These are phyloP conservation scores for Delphinella strobiligena DNA, from an alignment of 2,329 filamentous ascomycete genomes.

Conservation along the genomic window DNA sequence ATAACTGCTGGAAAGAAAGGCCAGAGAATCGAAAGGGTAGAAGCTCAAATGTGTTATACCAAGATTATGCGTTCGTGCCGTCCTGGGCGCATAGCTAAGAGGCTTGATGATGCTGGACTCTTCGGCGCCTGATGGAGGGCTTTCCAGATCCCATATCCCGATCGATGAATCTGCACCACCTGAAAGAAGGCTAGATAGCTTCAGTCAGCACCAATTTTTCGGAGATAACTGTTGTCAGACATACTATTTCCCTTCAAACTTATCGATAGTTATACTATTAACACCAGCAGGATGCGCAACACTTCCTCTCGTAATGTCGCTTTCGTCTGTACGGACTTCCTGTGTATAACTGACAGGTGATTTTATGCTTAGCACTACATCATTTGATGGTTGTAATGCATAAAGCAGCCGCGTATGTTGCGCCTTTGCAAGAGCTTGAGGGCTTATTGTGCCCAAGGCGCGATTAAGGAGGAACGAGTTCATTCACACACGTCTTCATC, in stretches of 20 bases:
- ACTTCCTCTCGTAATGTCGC: conserved; percentile 14
- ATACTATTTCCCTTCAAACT: conserved; percentile 66
- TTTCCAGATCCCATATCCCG: conserved; percentile 77
- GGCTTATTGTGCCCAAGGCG: conserved; percentile 55
- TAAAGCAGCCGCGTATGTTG: conserved; percentile 55
- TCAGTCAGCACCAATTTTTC: no score
- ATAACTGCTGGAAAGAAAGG: conserved; percentile 67
- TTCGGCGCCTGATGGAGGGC: conserved; percentile 25
- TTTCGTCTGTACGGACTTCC: conserved; percentile 12
- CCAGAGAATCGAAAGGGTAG: conserved; percentile 64
- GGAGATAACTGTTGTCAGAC: conserved; percentile 13
- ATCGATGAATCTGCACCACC: conserved; percentile 78
- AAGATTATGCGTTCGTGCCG: conserved; percentile 44
- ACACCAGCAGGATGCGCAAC: conserved; percentile 68
- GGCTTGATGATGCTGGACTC: conserved; percentile 26
- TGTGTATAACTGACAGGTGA: conserved; percentile 21
- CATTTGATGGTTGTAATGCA: conserved; percentile 54
- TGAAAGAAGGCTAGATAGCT: conserved; percentile 58
- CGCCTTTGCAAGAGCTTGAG: conserved; percentile 51
- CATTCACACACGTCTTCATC: conserved; percentile 35
- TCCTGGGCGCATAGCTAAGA: conserved; percentile 29
- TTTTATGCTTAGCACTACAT: conserved; percentile 58
- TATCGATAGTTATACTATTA: conserved; percentile 67
- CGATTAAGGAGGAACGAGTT: conserved; percentile 66
- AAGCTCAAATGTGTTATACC: conserved; percentile 67